A percentile compares a stretch with the other conserved stretches of the same genome.
These are phyloP conservation scores for Phylloporus arenicola DNA, from an alignment of 768 basidiomycete species.

Conservation along the genomic window DNA sequence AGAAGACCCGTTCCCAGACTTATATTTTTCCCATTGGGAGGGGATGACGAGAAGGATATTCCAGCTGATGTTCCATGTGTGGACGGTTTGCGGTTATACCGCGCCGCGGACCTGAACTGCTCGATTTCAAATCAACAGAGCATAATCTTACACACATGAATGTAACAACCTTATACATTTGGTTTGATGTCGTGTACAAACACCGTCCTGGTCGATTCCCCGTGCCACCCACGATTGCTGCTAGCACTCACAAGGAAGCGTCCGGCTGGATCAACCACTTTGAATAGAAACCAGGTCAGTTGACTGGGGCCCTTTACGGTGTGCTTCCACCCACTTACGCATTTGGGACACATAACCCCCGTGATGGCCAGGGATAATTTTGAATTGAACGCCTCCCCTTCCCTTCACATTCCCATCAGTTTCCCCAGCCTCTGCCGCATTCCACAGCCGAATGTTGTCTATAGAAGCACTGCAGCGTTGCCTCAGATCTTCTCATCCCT, in stretches of 20 bases:
- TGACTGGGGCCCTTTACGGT: conserved; percentile 14
- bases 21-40: conserved; percentile 26
- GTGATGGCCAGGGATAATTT: conserved; percentile 94
- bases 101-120: conserved; percentile 28
- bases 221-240: conserved; percentile 92
- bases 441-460: conserved; percentile 93
- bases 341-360: conserved; percentile 92
- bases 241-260: conserved; percentile 87
- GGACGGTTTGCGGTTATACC: conserved; percentile 26
- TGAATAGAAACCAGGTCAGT: conserved; percentile 15
- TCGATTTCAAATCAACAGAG: conserved; percentile 27
- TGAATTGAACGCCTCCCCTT: conserved; percentile 78
- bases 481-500: conserved; percentile 16
- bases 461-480: conserved; percentile 64
- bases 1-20: conserved; percentile 17
- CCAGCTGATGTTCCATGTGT: conserved; percentile 19
- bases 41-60: conserved; percentile 31
- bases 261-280: conserved; percentile 82
- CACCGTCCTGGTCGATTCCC: conserved; percentile 84
- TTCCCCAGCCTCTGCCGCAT: conserved; percentile 73
- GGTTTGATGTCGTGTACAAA: conserved; percentile 84
- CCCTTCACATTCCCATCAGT: conserved; percentile 55
- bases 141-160: conserved; percentile 22
- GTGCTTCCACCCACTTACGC: conserved; percentile 53
- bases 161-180: conserved; percentile 32